Base-by-base conservation (phyloP, 148 eudicot species). In the Fagopyrum homotropicum region DNA sequence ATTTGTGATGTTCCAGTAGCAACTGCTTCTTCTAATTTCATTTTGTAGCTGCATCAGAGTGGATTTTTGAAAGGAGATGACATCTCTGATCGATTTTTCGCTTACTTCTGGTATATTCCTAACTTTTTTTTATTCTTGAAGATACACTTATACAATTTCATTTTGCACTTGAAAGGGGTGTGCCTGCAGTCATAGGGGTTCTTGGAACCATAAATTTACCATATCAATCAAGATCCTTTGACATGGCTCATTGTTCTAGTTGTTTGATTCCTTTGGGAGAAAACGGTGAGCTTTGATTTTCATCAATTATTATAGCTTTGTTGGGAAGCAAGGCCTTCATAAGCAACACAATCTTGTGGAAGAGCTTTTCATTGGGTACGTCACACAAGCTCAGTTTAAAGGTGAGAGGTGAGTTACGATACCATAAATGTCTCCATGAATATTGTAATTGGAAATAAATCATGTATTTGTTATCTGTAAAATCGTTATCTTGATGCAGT, bases 11-110 rank as follows among this genome's bases (percentile, higher is more conserved):
- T 83, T 77, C 89, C 96, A 49, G 81, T n/a, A n/a, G n/a, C n/a
- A n/a, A n/a, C n/a, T n/a, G n/a, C n/a, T n/a, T n/a, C n/a, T n/a
- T n/a, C n/a, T 16, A 87, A 79, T 77, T 89, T 52, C 74, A 84
- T 88, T 26, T 45, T 83, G 48, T 89, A 81, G 77, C 81, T 95
- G 77, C 91, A 88, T 68, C 96, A 92, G 78, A 89, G 75, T 80
- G 93, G 97, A 59, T 78, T 90, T 43, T 88, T 95, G 71, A 86
- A 91, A 84, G 96, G 96, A 74, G 93, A 95, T 88, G 98, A 95
- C 61, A 83, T 71, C 22, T 81, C 89, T 55, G 97, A 92, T 48
- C 88, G 89, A 8, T 95, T 79, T 90, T 95, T 83, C 97, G 93
- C 51, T 78, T 81, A 47, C 83, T 95, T 48, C 83, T 83, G 89